Conservation (phyloP, 2,329 filamentous ascomycete genomes). For the Aspergillus brunneoviolaceus region DNA sequence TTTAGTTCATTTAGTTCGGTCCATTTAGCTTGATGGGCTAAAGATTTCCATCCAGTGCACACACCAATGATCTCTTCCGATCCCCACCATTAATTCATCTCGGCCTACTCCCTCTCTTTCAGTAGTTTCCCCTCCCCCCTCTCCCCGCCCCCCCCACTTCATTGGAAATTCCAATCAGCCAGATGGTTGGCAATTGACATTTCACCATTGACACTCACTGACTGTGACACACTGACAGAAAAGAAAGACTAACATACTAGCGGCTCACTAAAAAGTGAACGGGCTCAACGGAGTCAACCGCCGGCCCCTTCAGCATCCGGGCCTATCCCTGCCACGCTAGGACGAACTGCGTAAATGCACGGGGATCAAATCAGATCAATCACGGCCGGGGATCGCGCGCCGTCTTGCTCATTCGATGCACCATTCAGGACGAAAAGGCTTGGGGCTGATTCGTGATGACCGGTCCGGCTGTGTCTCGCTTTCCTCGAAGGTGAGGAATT, state of each 20-base stretch:
- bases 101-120: background rate
- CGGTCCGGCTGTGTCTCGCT: background rate
- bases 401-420: background rate
- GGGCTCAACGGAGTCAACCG: constrained; percentile 4
- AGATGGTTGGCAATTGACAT: too few relatives aligned
- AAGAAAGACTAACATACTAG: background rate
- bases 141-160: background rate
- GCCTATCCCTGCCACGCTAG: constrained; percentile 7
- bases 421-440: background rate
- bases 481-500: constrained; percentile 3
- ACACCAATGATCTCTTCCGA: background rate
- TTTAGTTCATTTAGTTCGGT: background rate
- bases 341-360: constrained; percentile 10
- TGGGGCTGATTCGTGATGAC: background rate
- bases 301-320: background rate
- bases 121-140: background rate
- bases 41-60: background rate
- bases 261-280: background rate
- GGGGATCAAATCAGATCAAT: constrained; percentile 3
- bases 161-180: too few relatives aligned
- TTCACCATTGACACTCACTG: background rate
- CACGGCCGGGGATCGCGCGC: background rate
- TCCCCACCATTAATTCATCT: background rate
- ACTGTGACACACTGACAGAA: background rate
- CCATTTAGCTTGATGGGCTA: background rate